Base-by-base conservation (phyloP, 805 yeast species). In the Metschnikowia arizonensis region DNA sequence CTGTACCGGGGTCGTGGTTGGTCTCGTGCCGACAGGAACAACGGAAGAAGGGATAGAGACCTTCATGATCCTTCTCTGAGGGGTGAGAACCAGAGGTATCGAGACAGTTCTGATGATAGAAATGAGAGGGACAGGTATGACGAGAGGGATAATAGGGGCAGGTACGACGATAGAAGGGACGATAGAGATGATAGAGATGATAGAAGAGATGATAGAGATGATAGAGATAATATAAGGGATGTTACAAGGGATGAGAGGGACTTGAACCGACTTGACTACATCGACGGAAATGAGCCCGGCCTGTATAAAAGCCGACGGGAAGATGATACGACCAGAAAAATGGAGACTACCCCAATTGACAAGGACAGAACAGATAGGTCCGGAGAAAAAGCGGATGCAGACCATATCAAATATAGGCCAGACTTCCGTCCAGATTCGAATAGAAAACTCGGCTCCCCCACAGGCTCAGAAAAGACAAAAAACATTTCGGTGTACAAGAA, bases 1-100 rank as follows among this genome's bases (percentile, higher is more conserved):
- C 35, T 33, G 10, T 49, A 50, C 39, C 51, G 56, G 8, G 52
- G 55, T 25, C 50, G 60, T 10, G 60, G 60, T 34, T 46, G 47
- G 19, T 39, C 39, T 18, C 35, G 48, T 21, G 26, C 36, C 25
- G 25, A 31, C 28, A 19, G 33, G 8, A 24, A 10, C 33, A 8
- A 42, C 29, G 21, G 15, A 17, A 26, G 15, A 11, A 15, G 39
- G 21, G 39, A 35, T 5, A 19, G 38, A 24, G 29, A 34, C 29
- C 12, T 7, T 14, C 23, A 34, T 14, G 38, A 34, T 8, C n/a
- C 12, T 14, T 4, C 19, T 14, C 19, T n/a, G 25, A 21, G 40
- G 11, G 21, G 21, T 3, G 39, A 36, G 10, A 19, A 23, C n/a
- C 38, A n/a, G 37, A 15, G 18, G 19, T 15, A 14, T 10, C 26